Conservation (phyloP, 257 asterid species). For the Capsicum baccatum region DNA sequence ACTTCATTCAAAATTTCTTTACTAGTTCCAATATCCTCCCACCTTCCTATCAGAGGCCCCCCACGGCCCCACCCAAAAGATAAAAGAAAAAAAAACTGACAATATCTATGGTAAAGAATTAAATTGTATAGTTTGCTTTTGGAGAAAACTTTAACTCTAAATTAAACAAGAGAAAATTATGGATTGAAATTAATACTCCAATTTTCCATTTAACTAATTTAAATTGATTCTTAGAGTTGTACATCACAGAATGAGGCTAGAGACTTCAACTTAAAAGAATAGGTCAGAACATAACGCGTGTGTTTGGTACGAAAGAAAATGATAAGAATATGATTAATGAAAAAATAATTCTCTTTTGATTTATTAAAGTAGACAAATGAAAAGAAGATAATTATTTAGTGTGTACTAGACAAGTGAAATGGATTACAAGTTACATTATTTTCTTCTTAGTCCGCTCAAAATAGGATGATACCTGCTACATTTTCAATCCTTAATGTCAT, state of each 20-base stretch:
- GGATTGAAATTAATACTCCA: not conserved
- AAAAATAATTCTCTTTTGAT: no score
- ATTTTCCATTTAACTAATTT: not conserved
- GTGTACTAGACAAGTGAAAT: not conserved
- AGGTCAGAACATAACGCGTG: no score
- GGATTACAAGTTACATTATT: not conserved
- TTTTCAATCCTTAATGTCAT: not conserved
- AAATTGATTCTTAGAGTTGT: not conserved
- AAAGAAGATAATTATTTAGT: not conserved
- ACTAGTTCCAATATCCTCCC: constrained; percentile 27
- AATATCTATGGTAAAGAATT: constrained; percentile 6
- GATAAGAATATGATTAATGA: no score
- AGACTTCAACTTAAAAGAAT: not conserved
- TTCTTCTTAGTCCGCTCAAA: not conserved
- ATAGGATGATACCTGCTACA: no score
- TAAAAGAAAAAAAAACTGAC: constrained; percentile 14
- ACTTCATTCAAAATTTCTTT: constrained; percentile 25
- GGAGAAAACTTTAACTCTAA: not conserved
- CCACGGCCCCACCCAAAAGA: not conserved
- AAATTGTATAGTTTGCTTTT: constrained; percentile 19
- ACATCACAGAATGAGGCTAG: not conserved
- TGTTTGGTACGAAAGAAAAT: no score
- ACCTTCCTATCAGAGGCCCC: constrained; percentile 22
- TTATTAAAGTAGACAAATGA: no score
- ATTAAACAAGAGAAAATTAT: not conserved